Percentiles rank a stretch among this genome's conserved stretches.
These are phyloP conservation scores for Saccharomyces hybrid DNA, from an alignment of 1,139 yeast genomes.

Conservation along the genomic window DNA sequence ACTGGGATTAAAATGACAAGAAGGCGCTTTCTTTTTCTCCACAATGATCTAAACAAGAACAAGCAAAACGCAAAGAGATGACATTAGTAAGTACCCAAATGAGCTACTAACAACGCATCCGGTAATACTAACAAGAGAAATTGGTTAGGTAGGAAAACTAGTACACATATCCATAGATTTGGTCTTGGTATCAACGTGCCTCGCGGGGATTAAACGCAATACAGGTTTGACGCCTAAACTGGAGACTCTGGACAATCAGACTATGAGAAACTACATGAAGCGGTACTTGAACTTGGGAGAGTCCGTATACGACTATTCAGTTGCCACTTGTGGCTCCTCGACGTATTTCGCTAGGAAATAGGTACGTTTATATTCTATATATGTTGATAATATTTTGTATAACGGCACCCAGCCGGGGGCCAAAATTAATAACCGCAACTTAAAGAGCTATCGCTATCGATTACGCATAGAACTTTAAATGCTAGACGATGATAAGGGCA, in stretches of 20 bases:
- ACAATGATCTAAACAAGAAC: not conserved
- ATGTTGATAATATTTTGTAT: not conserved
- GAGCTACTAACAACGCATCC: not conserved
- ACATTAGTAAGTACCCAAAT: slow-evolving; percentile 8
- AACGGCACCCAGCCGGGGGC: slow-evolving; percentile 1
- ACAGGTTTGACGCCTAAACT: slow-evolving; percentile 64
- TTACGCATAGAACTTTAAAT: not conserved
- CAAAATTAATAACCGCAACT: not conserved
- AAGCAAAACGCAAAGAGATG: slow-evolving; percentile 2
- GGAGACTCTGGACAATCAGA: slow-evolving; percentile 37
- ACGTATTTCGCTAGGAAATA: slow-evolving; percentile 61
- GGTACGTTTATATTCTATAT: not conserved
- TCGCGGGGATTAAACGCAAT: slow-evolving; percentile 84
- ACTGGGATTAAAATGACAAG: not conserved
- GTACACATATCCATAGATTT: slow-evolving; percentile 69
- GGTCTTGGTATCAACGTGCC: slow-evolving; percentile 66
- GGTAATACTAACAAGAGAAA: not conserved
- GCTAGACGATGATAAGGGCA: not conserved
- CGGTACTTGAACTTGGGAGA: slow-evolving; percentile 85
- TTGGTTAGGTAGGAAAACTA: slow-evolving; percentile 44
- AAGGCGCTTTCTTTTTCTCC: not conserved
- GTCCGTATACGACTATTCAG: slow-evolving; percentile 62
- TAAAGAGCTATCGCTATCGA: not conserved
- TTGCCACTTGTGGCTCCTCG: slow-evolving; percentile 64
- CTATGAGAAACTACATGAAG: slow-evolving; percentile 49